Conservation (phyloP, 1,139 yeast species). For the Arxiozyma bovina region DNA sequence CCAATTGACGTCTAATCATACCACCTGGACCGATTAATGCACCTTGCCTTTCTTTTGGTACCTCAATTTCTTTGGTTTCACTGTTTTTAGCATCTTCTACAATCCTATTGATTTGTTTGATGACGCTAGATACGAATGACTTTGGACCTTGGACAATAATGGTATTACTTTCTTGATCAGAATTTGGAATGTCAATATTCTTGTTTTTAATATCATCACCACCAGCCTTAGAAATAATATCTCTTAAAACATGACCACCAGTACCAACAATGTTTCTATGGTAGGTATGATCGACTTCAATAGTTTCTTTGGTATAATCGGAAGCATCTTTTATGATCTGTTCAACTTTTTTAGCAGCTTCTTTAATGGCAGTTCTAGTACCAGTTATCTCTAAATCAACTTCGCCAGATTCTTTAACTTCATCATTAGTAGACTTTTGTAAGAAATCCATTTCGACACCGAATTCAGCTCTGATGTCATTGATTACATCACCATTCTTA, state of each 20-base stretch:
- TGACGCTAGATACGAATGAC: constrained; percentile 59
- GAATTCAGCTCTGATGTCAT: constrained; percentile 70
- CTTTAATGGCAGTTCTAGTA: constrained; percentile 67
- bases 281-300: constrained; percentile 65
- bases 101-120: constrained; percentile 54
- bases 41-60: constrained; percentile 71
- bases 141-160: constrained; percentile 72
- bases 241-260: constrained; percentile 67
- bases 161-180: constrained; percentile 52
- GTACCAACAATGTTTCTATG: constrained; percentile 77
- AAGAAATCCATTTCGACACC: constrained; percentile 67
- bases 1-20: constrained; percentile 59
- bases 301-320: constrained; percentile 51
- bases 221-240: constrained; percentile 72
- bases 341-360: constrained; percentile 57
- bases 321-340: constrained; percentile 59
- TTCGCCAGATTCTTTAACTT: constrained; percentile 35
- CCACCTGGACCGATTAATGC: constrained; percentile 80
- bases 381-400: constrained; percentile 71
- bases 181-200: constrained; percentile 67
- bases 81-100: constrained; percentile 60
- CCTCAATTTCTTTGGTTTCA: constrained; percentile 46
- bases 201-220: constrained; percentile 47
- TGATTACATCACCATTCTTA: constrained; percentile 75
- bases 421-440: constrained; percentile 37